phyloP scores from a whole-genome alignment of 176 grass and related monocot species.

The Oryza meyeriana region DNA sequence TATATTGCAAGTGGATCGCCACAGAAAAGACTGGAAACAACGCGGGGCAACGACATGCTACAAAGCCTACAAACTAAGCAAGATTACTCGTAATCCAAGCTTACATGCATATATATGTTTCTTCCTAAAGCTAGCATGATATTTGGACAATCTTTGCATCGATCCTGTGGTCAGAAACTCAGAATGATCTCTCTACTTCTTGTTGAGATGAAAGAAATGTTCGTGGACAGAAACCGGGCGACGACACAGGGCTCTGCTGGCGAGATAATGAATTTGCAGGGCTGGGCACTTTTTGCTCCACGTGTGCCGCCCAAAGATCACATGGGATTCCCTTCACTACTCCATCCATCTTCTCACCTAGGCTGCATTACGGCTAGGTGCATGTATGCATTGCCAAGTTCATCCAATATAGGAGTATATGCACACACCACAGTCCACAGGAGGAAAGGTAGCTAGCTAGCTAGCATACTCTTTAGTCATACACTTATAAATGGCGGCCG shows the following conservation, averaged over 20 bases:
- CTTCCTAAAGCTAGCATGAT: not conserved
- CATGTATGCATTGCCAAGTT: constrained; percentile 14
- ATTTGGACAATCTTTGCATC: not conserved
- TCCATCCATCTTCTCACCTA: constrained; percentile 31
- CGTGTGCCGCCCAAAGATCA: constrained; percentile 1
- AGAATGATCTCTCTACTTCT: not conserved
- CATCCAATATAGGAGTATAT: not conserved
- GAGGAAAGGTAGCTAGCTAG: not conserved
- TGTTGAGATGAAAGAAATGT: not conserved
- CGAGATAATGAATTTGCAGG: constrained; percentile 48
- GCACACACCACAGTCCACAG: constrained; percentile 2
- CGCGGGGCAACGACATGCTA: not conserved
- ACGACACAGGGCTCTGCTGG: constrained; percentile 12
- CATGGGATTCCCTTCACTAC: constrained; percentile 19
- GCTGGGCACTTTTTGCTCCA: not conserved
- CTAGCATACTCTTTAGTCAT: not conserved
- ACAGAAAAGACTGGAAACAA: not conserved
- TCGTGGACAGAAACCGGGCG: constrained; percentile 30
- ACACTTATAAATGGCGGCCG: constrained; percentile 58
- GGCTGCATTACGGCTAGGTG: constrained; percentile 53
- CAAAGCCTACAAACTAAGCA: not conserved
- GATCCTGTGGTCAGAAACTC: not conserved
- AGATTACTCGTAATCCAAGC: not conserved
- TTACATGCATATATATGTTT: not conserved
- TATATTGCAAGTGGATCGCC: not conserved